Conservation (phyloP, 371 early-diverging fungal species). For the Zychaea mexicana region DNA sequence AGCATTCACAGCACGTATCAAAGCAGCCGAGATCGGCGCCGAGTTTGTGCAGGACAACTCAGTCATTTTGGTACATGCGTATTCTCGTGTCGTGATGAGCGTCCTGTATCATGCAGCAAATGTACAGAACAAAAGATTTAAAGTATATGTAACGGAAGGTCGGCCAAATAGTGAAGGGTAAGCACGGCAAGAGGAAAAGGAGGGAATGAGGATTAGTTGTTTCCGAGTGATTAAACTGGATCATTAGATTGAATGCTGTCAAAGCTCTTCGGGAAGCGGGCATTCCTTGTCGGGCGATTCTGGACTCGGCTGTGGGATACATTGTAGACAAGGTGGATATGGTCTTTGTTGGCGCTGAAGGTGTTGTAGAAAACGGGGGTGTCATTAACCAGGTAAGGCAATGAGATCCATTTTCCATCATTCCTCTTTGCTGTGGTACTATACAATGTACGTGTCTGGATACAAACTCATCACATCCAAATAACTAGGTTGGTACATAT, state of each 20-base stretch:
- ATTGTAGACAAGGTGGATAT: conserved; percentile 92
- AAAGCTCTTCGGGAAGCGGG: conserved; percentile 73
- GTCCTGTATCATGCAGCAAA: conserved; percentile 78
- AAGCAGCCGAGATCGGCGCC: conserved; percentile 82
- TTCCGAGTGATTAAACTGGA: neutral
- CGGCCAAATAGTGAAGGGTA: conserved; percentile 83
- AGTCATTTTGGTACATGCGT: conserved; percentile 91
- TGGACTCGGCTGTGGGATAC: conserved; percentile 94
- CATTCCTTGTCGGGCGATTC: conserved; percentile 85
- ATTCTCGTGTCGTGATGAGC: conserved; percentile 92
- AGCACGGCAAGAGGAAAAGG: conserved; percentile 1
- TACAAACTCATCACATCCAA: too few species aligned
- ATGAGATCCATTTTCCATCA: too few species aligned
- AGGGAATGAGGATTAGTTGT: neutral
- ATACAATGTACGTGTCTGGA: too few species aligned
- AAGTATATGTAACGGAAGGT: conserved; percentile 86
- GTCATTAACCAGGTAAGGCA: conserved; percentile 86
- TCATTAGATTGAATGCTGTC: conserved; percentile 70
- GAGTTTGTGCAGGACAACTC: conserved; percentile 90
- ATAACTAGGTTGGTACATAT: conserved; percentile 83
- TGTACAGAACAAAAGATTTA: conserved; percentile 79
- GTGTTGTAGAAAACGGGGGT: conserved; percentile 97
- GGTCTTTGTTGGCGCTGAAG: conserved; percentile 97
- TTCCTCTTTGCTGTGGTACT: too few species aligned
- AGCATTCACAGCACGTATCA: conserved; percentile 70